A percentile compares a stretch with the other conserved stretches of the same genome.
phyloP scores from a whole-genome alignment of 495 filamentous ascomycete genomes.

The Penicillium bovifimosum region DNA sequence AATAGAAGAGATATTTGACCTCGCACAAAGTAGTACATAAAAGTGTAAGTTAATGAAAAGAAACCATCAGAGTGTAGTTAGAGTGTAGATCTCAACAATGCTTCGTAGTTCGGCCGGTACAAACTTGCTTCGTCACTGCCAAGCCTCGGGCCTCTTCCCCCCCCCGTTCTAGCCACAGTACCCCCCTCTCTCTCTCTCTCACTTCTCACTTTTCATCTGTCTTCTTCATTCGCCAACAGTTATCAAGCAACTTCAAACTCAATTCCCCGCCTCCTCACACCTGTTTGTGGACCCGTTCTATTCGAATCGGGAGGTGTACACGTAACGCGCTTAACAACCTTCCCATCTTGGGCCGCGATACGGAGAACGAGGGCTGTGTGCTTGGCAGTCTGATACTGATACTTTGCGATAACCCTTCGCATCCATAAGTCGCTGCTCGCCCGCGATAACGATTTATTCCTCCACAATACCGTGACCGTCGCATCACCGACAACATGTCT shows the following conservation, averaged over 20 bases:
- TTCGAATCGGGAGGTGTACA: slow-evolving; percentile 4
- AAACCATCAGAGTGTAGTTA: background rate
- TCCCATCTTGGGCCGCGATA: slow-evolving; percentile 16
- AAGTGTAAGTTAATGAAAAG: background rate
- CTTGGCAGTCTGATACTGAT: slow-evolving; percentile 17
- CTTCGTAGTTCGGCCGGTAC: background rate
- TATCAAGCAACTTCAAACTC: slow-evolving; percentile 2
- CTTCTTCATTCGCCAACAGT: background rate
- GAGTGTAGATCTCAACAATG: slow-evolving; percentile 2
- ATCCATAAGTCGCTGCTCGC: slow-evolving; percentile 9
- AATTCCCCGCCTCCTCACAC: background rate
- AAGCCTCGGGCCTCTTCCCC: slow-evolving; percentile 14
- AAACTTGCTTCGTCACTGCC: slow-evolving; percentile 28
- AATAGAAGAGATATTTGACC: too few relatives aligned
- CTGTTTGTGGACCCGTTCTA: background rate
- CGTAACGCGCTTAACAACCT: slow-evolving; percentile 9
- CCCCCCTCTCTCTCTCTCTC: slow-evolving; percentile 14
- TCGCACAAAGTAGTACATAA: too few relatives aligned
- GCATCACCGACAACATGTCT: slow-evolving; percentile 61
- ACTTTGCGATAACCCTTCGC: slow-evolving; percentile 7
- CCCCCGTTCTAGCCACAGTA: slow-evolving; percentile 29
- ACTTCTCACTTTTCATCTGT: slow-evolving; percentile 7
- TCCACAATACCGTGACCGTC: slow-evolving; percentile 9
- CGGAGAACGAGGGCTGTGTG: slow-evolving; percentile 20
- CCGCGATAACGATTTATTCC: background rate